Base-by-base conservation (phyloP, 805 yeast genomes). In the Zygosaccharomyces gambellarensis region DNA sequence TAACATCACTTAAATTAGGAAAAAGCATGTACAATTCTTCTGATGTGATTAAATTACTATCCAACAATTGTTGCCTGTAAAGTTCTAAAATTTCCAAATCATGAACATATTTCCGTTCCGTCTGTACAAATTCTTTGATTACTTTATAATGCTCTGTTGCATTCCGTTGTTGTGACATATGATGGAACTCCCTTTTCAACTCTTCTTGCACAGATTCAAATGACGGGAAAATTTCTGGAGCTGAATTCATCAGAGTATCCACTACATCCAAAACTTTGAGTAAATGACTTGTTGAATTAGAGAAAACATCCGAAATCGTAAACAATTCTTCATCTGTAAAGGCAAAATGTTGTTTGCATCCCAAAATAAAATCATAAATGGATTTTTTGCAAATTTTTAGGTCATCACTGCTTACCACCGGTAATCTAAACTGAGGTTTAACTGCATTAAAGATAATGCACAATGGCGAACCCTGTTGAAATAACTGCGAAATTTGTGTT, bases 81-180 rank as follows among this genome's bases (percentile, higher is more conserved):
- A 70, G 68, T 36, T 77, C 74, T 59, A 94, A 69, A 12, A 81
- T 78, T 67, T 92, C 97, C 54, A 94, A 72, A 65, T 94, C 98
- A 66, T 85, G 87, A 25, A 94, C 97, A 65, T 85, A 94, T 67
- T 87, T 90, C 57, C 98, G 77, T 70, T 94, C 99, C 3, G 96
- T 88, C 58, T 83, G 87, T 36, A 94, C 78, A 31, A 94, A 71
- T 70, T 94, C 99, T 56, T 78, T 79, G 47, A 90, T 82, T 40
- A 92, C 90, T 60, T 85, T 88, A 11, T 58, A 55, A 40, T 65
- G 64, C 21, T 67, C 69, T 14, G 60, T 63, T 51, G 23, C 70
- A 54, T 28, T 64, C 70, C 32, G 41, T 42, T 46, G 46, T 36
- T 36, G 38, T 22, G 53, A 34, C 31, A 46, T 12, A 25, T 50